Evolutionary conservation across 768 basidiomycete species (phyloP), one percentile per base, ranked within the genome.

Genomic region (Ephemerocybe angulata): DNA sequence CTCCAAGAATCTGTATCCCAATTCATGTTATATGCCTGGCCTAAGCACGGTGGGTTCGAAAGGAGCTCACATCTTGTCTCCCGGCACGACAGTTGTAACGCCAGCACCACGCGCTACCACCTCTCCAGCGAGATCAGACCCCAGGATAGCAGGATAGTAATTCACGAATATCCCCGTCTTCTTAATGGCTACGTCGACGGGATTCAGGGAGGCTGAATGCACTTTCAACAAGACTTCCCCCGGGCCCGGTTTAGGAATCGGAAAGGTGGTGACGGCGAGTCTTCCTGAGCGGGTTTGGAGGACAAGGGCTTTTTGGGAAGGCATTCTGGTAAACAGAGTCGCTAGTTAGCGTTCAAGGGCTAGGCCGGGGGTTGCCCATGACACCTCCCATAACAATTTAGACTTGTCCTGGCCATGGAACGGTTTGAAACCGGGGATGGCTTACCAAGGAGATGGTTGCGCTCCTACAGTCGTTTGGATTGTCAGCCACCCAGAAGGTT

Each of bases 11-110:
- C n/a, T n/a, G n/a, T n/a, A n/a, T n/a, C n/a, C n/a, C n/a, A n/a
- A n/a, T n/a, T n/a, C n/a, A n/a, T n/a, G n/a, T n/a, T n/a, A n/a
- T n/a, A n/a, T n/a, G n/a, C n/a, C n/a, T n/a, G n/a, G n/a, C n/a
- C n/a, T n/a, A n/a, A n/a, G n/a, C n/a, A n/a, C n/a, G n/a, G n/a
- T n/a, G n/a, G n/a, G n/a, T n/a, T n/a, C n/a, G n/a, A n/a, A n/a
- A n/a, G n/a, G 33, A 21, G 62, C 76, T 60, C 67, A 81, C 80
- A 85, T 78, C 62, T 73, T 70, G 63, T 84, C 81, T 1, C 82
- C 83, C 28, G 70, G 70, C 57, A 76, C 70, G 62, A 82, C 76
- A 30, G 68, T 67, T 15, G 67, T 72, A 5, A 85, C 82, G 1
- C 75, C 78, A 51, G 76, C 74, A 1, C 83, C 84, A 44, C 84